A percentile compares a stretch with the other conserved stretches of the same genome.
These are phyloP conservation scores for Tolypocladium amazonense DNA, from an alignment of 2,329 filamentous ascomycete genomes.

Conservation along the genomic window DNA sequence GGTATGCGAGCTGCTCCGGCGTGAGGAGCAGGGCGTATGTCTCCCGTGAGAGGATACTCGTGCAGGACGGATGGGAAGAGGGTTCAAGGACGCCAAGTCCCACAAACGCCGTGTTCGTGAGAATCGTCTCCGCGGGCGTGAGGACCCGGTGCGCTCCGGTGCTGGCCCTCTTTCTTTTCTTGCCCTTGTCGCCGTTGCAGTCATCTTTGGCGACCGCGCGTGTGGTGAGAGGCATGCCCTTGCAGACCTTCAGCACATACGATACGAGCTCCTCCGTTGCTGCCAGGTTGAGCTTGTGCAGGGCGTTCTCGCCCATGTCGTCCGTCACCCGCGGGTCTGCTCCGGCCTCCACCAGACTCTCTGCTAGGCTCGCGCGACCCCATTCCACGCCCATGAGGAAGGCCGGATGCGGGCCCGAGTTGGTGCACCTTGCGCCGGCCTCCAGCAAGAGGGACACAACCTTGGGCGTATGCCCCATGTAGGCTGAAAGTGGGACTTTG, in stretches of 20 bases:
- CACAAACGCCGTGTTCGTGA: constrained; percentile 11
- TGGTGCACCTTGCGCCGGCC: background rate
- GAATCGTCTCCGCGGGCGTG: constrained; percentile 18
- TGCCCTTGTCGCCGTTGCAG: background rate
- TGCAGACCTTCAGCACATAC: constrained; percentile 11
- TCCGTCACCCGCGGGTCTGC: constrained; percentile 7
- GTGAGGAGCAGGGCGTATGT: constrained; percentile 13
- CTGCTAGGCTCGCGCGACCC: constrained; percentile 12
- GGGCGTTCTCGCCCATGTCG: constrained; percentile 6
- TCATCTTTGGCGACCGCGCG: background rate
- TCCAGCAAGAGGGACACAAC: constrained; percentile 1
- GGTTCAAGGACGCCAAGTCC: background rate
- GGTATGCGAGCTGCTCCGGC: constrained; percentile 9
- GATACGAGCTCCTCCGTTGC: constrained; percentile 11
- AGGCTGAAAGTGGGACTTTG: background rate
- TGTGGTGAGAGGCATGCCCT: constrained; percentile 6
- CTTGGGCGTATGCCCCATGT: background rate
- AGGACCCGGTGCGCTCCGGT: constrained; percentile 1
- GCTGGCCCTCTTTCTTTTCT: background rate
- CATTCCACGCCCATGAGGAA: constrained; percentile 11
- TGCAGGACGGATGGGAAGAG: constrained; percentile 14
- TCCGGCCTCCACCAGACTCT: constrained; percentile 9
- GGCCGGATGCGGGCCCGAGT: background rate
- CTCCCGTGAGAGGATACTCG: constrained; percentile 4
- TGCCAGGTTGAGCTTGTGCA: constrained; percentile 15